phyloP scores from a whole-genome alignment of 108 stramenopile genomes.

The Cyclostephanos invisitatus region DNA sequence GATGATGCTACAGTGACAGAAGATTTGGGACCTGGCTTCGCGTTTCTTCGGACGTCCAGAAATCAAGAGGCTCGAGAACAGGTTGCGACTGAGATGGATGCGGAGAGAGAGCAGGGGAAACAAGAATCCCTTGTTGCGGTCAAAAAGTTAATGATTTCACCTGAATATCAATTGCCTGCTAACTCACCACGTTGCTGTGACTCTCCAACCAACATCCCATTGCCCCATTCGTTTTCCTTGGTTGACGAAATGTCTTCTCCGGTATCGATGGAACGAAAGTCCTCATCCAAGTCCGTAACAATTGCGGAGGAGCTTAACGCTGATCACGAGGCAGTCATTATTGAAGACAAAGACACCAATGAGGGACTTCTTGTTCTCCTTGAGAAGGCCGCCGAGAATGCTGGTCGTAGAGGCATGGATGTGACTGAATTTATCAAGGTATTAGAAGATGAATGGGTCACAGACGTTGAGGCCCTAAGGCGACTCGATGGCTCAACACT shows the following conservation, averaged over 20 bases:
- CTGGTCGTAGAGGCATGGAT: constrained; percentile 43
- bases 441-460: constrained; percentile 53
- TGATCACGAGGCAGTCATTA: background rate
- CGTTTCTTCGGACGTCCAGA: constrained; percentile 31
- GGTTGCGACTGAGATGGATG: constrained; percentile 5
- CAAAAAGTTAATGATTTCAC: constrained; percentile 7
- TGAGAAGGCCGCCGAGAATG: constrained; percentile 49
- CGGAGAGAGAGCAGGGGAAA: background rate
- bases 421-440: constrained; percentile 29
- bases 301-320: background rate
- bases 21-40: constrained; percentile 46
- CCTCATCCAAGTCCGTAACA: constrained; percentile 5
- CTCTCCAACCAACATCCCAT: constrained; percentile 18
- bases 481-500: constrained; percentile 43
- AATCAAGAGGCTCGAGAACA: constrained; percentile 12
- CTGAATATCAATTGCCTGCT: constrained; percentile 21
- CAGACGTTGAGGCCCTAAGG: constrained; percentile 47
- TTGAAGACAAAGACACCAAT: background rate
- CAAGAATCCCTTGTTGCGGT: constrained; percentile 10
- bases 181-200: constrained; percentile 4
- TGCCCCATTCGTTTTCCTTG: constrained; percentile 29
- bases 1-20: constrained; percentile 20
- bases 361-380: constrained; percentile 37
- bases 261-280: too few species aligned
- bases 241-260: constrained; percentile 15